Evolutionary conservation across 768 basidiomycete genomes (phyloP).

Genomic region (Hypholoma sublateritium): DNA sequence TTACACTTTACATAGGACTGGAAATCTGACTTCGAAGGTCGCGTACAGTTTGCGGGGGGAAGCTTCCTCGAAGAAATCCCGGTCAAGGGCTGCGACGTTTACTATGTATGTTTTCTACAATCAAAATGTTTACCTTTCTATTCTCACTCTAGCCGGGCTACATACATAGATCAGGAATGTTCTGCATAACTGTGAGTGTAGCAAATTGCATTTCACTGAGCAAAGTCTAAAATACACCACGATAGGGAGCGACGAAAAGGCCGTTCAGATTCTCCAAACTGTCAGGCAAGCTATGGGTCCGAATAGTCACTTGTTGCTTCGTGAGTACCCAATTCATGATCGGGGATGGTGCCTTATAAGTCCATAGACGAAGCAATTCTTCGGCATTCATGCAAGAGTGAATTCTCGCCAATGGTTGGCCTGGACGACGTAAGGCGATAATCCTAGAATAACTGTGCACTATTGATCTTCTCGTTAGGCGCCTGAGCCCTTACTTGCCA

Average conservation of each 20-base stretch:
- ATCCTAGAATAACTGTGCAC: neutral
- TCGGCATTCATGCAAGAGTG: constrained; percentile 7
- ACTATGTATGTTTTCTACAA: constrained; percentile 20
- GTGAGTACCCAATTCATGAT: constrained; percentile 17
- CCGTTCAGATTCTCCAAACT: constrained; percentile 27
- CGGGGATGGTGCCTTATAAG: too few species aligned
- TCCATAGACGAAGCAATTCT: constrained; percentile 11
- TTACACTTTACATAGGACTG: constrained; percentile 1
- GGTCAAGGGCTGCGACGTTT: constrained; percentile 32
- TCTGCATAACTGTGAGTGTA: constrained; percentile 14
- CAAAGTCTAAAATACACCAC: neutral
- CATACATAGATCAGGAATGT: constrained; percentile 27
- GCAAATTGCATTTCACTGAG: neutral
- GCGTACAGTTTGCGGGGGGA: constrained; percentile 8
- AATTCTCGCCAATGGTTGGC: constrained; percentile 16
- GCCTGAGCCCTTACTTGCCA: constrained; percentile 5
- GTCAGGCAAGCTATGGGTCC: constrained; percentile 34
- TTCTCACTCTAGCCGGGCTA: neutral
- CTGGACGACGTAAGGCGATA: constrained; percentile 8
- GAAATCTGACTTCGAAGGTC: constrained; percentile 8
- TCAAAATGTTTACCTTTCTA: neutral
- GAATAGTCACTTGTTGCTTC: constrained; percentile 30
- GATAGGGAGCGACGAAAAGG: constrained; percentile 32
- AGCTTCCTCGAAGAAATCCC: constrained; percentile 40
- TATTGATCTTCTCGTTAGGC: neutral